Evolutionary conservation across 2,329 filamentous ascomycete species (phyloP), one percentile per base, ranked within the genome.

Genomic region (Achaetomium macrosporum): DNA sequence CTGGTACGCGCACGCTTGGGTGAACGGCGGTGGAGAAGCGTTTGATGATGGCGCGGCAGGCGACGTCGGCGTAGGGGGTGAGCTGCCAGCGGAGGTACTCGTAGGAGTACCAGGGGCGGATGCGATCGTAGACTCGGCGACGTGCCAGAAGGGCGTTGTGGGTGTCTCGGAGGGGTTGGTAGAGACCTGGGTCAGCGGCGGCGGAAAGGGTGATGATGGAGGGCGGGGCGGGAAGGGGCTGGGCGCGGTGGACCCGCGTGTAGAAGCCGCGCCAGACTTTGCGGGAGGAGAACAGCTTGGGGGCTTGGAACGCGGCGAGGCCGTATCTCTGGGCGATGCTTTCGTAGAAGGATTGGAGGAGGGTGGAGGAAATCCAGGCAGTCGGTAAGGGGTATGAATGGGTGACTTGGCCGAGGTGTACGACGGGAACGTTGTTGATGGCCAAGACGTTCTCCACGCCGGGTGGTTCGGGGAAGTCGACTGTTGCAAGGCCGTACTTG

Each of bases 341-440:
- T 43, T 20, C 42, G 47, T 54, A 54, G 29, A 54, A 54, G 39
- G 43, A 31, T 19, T 51, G 30, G 39, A 47, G 33, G 25, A 51
- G 43, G 40, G 35, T 41, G 12, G 52, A 40, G 16, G 48, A 43
- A 5, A 31, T 13, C 52, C 47, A 51, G 17, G 52, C 47, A n/a
- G 17, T n/a, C 1, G 48, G 52, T 25, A 54, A 15, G 4, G 52
- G 43, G 10, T 31, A 47, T 5, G 5, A 5, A 10, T 10, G 33
- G 19, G 4, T 29, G 5, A 13, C 7, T 19, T 30, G 7, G 36
- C 46, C 51, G 31, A 49, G 8, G 25, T 29, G 8, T 3, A 16
- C 3, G 17, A 37, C 16, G 13, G 25, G 31, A 3, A 5, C 5
- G 15, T 19, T 17, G 25, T 41, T 42, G 44, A 47, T 10, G n/a